phyloP scores from a whole-genome alignment of 129 eudicot species.

The Saussurea involucrata region DNA sequence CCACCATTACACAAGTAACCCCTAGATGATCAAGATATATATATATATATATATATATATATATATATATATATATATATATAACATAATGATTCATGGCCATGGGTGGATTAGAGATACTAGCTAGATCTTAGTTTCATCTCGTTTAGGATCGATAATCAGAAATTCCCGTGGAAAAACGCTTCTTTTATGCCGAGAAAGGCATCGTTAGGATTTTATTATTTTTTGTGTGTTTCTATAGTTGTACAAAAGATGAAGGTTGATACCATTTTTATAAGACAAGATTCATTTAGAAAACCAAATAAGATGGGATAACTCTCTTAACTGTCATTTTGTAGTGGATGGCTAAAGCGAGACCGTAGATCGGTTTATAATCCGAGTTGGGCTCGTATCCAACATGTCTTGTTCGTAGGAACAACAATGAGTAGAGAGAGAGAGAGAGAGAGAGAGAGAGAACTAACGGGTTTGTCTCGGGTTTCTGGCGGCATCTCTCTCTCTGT shows the following conservation, averaged over 20 bases:
- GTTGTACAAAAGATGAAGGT: not conserved
- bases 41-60: too few species aligned
- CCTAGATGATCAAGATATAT: slow-evolving; percentile 53
- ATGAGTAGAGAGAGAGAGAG: not conserved
- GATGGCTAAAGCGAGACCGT: not conserved
- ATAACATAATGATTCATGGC: not conserved
- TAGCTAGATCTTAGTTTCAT: not conserved
- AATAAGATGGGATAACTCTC: slow-evolving; percentile 12
- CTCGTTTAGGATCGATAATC: not conserved
- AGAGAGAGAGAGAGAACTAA: too few species aligned
- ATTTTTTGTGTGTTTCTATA: not conserved
- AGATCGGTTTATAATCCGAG: not conserved
- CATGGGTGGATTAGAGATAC: not conserved
- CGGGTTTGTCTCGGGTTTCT: too few species aligned
- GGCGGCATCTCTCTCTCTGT: too few species aligned
- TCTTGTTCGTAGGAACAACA: not conserved
- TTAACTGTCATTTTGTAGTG: slow-evolving; percentile 7
- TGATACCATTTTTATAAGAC: slow-evolving; percentile 1
- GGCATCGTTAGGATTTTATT: slow-evolving; percentile 2
- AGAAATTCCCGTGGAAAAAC: not conserved
- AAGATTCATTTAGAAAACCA: not conserved
- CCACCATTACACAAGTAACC: slow-evolving; percentile 58
- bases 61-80: not conserved
- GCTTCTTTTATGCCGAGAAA: not conserved
- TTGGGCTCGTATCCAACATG: not conserved